phyloP scores from a whole-genome alignment of 1,284 basidiomycete species.

The Hypsizygus ulmarius region DNA sequence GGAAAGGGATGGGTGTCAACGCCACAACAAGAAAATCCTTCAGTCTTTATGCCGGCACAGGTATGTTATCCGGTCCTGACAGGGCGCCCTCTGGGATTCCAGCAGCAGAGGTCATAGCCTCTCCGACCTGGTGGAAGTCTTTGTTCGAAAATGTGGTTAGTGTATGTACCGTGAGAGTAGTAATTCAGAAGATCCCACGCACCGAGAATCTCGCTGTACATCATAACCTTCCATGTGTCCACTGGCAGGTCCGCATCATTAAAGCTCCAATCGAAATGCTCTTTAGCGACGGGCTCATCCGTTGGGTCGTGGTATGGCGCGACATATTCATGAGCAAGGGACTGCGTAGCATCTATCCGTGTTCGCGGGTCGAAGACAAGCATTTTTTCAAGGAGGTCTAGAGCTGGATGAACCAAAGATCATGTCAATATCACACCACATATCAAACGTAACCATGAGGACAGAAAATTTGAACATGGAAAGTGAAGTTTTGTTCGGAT shows the following conservation, averaged over 20 bases:
- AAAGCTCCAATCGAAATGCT: conserved; percentile 99
- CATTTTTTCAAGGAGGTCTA: conserved; percentile 98
- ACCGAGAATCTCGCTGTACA: conserved; percentile 96
- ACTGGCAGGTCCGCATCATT: conserved; percentile 99
- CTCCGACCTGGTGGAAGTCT: conserved; percentile 79
- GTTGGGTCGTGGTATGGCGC: conserved; percentile 98
- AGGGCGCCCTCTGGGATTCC: conserved; percentile 61
- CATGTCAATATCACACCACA: neutral
- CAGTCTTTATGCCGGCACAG: conserved; percentile 1
- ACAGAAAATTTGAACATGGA: neutral
- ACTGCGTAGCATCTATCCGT: conserved; percentile 91
- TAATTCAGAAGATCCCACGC: conserved; percentile 25
- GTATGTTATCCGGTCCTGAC: conserved; percentile 50
- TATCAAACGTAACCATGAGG: no score
- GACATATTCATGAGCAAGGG: conserved; percentile 93
- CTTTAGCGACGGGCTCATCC: conserved; percentile 92
- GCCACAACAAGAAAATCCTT: no score
- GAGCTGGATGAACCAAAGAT: conserved; percentile 48
- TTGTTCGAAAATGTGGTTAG: neutral
- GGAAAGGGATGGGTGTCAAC: no score
- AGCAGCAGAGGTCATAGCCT: conserved; percentile 38
- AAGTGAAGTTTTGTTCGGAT: neutral
- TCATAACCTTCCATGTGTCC: conserved; percentile 99
- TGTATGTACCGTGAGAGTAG: neutral
- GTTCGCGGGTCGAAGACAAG: conserved; percentile 98